Conservation (phyloP, 345 rosid genomes). For the Raphanus sativus region DNA sequence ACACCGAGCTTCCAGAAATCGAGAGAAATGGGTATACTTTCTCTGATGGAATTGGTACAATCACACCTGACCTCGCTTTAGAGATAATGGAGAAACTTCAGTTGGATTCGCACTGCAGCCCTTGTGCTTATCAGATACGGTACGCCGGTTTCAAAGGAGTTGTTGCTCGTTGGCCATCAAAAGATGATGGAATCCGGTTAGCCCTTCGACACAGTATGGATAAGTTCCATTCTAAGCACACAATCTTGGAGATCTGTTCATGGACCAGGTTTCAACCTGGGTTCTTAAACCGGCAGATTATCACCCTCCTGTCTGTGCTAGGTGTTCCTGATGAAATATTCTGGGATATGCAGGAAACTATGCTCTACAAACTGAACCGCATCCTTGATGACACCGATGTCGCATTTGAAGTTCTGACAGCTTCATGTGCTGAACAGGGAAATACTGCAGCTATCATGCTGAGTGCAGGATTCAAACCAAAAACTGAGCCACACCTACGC, state of each 20-base stretch:
- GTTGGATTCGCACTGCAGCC: slow-evolving; percentile 51
- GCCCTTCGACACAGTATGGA: slow-evolving; percentile 73
- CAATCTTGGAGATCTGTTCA: slow-evolving; percentile 75
- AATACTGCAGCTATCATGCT: slow-evolving; percentile 85
- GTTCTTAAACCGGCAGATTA: slow-evolving; percentile 85
- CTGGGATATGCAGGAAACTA: slow-evolving; percentile 69
- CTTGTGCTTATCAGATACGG: slow-evolving; percentile 89
- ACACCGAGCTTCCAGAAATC: slow-evolving; percentile 56
- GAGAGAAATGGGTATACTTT: slow-evolving; percentile 57
- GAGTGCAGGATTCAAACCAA: slow-evolving; percentile 85
- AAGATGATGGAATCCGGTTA: slow-evolving; percentile 56
- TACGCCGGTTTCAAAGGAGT: slow-evolving; percentile 92
- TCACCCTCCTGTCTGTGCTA: slow-evolving; percentile 65
- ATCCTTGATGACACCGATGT: slow-evolving; percentile 67
- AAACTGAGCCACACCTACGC: slow-evolving; percentile 72
- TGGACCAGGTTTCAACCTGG: slow-evolving; percentile 97
- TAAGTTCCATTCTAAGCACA: slow-evolving; percentile 68
- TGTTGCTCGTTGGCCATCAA: slow-evolving; percentile 87
- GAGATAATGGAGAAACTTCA: slow-evolving; percentile 73
- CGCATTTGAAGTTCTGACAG: slow-evolving; percentile 80
- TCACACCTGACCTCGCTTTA: slow-evolving; percentile 75
- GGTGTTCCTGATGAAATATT: slow-evolving; percentile 67
- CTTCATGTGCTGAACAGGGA: slow-evolving; percentile 78
- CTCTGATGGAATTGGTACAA: slow-evolving; percentile 90
- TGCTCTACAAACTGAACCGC: slow-evolving; percentile 60